Evolutionary conservation across 2,329 filamentous ascomycete genomes (phyloP), one percentile per base, ranked within the genome.

Genomic region (Metarhizium humberi): DNA sequence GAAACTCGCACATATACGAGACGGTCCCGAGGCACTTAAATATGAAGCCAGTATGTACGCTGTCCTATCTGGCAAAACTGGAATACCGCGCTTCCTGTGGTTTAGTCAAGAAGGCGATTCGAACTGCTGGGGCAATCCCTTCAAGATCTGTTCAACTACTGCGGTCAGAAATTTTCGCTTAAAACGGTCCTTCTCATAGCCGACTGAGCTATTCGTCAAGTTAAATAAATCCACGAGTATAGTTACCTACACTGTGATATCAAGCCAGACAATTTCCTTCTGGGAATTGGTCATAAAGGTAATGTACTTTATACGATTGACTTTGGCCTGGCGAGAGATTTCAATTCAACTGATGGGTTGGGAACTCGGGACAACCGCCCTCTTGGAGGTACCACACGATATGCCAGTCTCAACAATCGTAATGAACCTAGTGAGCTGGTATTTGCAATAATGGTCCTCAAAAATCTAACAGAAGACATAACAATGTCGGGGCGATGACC

Each of bases 271-370:
- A 97, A 99, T 83, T 99, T 97, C 78, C 80, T 96, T 51, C 96
- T 96, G 92, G 92, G 92, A 60, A 97, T 97, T 66, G 94, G 94
- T 70, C 97, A 97, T 83, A 90, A 92, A 69, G 92, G 94, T 62
- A 99, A 97, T 78, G 92, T 96, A 79, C 92, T 99, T 79, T 97
- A 97, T 66, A 92, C 97, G 51, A 97, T 97, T 65, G 94, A 97
- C 75, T 99, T 99, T 66, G 94, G 94, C 80, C 80, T 97, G 62
- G 94, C 94, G 70, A 97, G 18, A 36, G 3, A 40, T 49, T 20
- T 29, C 2, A 29, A 49, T 49, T 29, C 1, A 29, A n/a, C 46
- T 29, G 46, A 49, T 20, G 20, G 46, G 46, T n/a, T 1, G 2
- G 20, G 30, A 14, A 51, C 20, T 36, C n/a, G 16, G 34, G 18